Percentiles rank a stretch among this genome's conserved stretches.
phyloP scores from a whole-genome alignment of 2,329 filamentous ascomycete genomes.

The Tolypocladium pustulatum region DNA sequence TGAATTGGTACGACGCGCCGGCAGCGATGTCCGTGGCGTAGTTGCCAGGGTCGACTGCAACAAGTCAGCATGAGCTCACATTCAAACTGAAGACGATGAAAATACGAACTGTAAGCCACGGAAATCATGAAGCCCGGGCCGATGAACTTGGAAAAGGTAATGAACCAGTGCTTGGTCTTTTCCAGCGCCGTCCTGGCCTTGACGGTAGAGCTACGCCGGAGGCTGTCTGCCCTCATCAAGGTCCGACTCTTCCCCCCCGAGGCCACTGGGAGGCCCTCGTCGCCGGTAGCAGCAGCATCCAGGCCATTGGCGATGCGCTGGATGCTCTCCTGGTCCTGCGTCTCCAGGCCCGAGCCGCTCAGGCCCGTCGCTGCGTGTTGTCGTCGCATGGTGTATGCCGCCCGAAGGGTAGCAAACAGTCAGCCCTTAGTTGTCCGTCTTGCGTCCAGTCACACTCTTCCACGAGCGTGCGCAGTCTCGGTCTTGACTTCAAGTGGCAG shows the following conservation, averaged over 20 bases:
- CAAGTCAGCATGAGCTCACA: background rate
- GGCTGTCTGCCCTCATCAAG: background rate
- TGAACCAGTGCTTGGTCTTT: constrained; percentile 8
- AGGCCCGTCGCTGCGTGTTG: background rate
- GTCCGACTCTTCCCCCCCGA: background rate
- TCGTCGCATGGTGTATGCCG: background rate
- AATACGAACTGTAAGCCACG: constrained; percentile 42
- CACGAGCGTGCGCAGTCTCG: background rate
- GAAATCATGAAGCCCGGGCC: constrained; percentile 58
- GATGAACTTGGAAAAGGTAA: constrained; percentile 34
- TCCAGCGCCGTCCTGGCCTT: constrained; percentile 3
- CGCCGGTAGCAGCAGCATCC: background rate
- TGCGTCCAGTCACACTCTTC: background rate
- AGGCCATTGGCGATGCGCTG: background rate
- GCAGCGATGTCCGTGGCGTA: constrained; percentile 62
- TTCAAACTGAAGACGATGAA: background rate
- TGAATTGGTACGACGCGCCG: constrained; percentile 54
- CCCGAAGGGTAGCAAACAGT: no score
- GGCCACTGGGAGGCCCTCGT: background rate
- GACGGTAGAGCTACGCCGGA: background rate
- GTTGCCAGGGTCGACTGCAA: constrained; percentile 49
- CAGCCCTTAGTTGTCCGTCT: background rate
- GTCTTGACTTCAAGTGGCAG: background rate
- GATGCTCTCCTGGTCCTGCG: background rate
- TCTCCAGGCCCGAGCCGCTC: background rate